Evolutionary conservation across 176 grass and related monocot species (phyloP).

Genomic region (Canna indica): DNA sequence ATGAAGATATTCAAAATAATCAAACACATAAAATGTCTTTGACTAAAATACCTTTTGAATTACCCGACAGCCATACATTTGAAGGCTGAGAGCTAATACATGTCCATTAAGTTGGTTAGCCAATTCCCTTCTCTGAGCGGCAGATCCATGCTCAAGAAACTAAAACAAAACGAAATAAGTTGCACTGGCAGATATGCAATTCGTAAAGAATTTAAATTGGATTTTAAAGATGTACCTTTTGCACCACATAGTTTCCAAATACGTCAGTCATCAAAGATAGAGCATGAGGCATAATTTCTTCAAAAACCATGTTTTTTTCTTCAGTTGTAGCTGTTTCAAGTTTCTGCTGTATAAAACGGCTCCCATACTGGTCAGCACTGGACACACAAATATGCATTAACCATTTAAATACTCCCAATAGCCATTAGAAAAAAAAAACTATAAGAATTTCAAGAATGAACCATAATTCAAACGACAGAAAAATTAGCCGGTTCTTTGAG

Average conservation of each 20-base stretch:
- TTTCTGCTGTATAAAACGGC: constrained; percentile 95
- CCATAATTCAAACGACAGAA: background rate
- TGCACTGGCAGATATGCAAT: background rate
- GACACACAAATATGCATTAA: constrained; percentile 23
- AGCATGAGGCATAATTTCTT: constrained; percentile 77
- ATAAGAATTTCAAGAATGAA: background rate
- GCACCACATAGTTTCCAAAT: constrained; percentile 93
- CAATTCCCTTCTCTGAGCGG: constrained; percentile 11
- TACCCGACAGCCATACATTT: constrained; percentile 16
- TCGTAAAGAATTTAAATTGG: background rate
- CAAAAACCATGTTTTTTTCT: constrained; percentile 84
- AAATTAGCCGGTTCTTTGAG: too few relatives aligned
- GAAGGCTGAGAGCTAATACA: constrained; percentile 12
- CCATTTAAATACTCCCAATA: background rate
- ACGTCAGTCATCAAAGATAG: constrained; percentile 90
- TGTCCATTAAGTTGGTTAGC: constrained; percentile 10
- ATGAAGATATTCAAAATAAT: background rate
- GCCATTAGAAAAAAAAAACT: background rate
- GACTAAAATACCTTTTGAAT: constrained; percentile 15
- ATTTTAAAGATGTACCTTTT: constrained; percentile 49
- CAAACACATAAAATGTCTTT: background rate
- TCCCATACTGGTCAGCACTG: constrained; percentile 92
- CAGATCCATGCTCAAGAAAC: constrained; percentile 20
- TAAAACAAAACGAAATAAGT: background rate
- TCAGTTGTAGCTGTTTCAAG: constrained; percentile 84